These are phyloP conservation scores for Dalbergia oliveri DNA, from an alignment of 306 rosid genomes.

Conservation along the genomic window DNA sequence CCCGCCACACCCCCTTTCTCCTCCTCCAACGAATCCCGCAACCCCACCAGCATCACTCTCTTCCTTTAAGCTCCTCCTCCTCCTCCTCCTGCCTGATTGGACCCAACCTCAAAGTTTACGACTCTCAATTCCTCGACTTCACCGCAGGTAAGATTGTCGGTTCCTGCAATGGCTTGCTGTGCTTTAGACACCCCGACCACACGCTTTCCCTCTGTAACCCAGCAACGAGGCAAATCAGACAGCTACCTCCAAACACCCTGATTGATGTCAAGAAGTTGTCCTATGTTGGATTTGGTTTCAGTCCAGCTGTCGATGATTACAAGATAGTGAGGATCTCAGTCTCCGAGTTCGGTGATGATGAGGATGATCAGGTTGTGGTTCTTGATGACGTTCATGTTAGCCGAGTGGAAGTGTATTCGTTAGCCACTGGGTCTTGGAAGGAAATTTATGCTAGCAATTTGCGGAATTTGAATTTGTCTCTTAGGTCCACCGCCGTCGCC, in stretches of 20 bases:
- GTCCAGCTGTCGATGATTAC: slow-evolving; percentile 28
- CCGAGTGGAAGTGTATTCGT: slow-evolving; percentile 22
- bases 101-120: neutral
- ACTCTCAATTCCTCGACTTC: neutral
- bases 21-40: neutral
- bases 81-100: neutral
- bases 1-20: neutral
- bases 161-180: slow-evolving; percentile 43
- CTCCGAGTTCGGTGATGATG: neutral
- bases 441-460: neutral
- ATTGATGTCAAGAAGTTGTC: neutral
- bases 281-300: slow-evolving; percentile 37
- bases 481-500: neutral
- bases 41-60: neutral
- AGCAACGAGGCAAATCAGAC: slow-evolving; percentile 4
- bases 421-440: slow-evolving; percentile 23
- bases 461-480: neutral
- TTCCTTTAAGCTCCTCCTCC: neutral
- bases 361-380: neutral
- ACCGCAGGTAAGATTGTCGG: neutral
- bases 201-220: slow-evolving; percentile 37
- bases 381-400: neutral
- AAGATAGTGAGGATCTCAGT: slow-evolving; percentile 26
- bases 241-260: neutral
- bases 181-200: neutral